These are phyloP conservation scores for Aegilops umbellulata DNA, from an alignment of 176 grass and related monocot genomes.

Conservation along the genomic window DNA sequence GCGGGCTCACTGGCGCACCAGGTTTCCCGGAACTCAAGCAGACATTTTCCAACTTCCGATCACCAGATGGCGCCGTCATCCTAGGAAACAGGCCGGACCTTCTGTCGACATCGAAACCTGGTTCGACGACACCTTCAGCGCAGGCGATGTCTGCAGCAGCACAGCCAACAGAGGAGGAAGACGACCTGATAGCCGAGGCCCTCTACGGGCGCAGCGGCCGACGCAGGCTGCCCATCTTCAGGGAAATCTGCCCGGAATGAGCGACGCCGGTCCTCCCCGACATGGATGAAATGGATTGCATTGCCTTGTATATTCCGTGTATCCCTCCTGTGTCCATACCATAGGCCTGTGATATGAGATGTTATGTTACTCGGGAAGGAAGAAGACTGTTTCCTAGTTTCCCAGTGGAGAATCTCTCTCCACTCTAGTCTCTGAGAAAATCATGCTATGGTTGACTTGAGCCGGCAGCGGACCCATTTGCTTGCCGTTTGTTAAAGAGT, in stretches of 20 bases:
- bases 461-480: neutral
- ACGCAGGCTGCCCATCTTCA: conserved; percentile 44
- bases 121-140: neutral
- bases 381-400: conserved; percentile 7
- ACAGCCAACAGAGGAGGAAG: neutral
- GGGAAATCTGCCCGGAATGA: conserved; percentile 41
- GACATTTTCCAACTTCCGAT: neutral
- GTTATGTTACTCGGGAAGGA: neutral
- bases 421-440: neutral
- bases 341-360: neutral
- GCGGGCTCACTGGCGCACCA: conserved; percentile 3
- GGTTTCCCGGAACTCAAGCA: conserved; percentile 6
- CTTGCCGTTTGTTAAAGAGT: neutral
- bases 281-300: neutral
- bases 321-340: conserved; percentile 22
- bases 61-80: neutral
- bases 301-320: conserved; percentile 20
- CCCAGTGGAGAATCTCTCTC: conserved; percentile 10
- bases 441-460: conserved; percentile 18
- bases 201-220: conserved; percentile 27
- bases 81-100: neutral
- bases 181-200: conserved; percentile 16
- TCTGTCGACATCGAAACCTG: neutral
- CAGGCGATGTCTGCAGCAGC: neutral
- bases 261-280: neutral